Base-by-base conservation (phyloP, 495 filamentous ascomycete genomes). In the Parathielavia hyrcaniae region DNA sequence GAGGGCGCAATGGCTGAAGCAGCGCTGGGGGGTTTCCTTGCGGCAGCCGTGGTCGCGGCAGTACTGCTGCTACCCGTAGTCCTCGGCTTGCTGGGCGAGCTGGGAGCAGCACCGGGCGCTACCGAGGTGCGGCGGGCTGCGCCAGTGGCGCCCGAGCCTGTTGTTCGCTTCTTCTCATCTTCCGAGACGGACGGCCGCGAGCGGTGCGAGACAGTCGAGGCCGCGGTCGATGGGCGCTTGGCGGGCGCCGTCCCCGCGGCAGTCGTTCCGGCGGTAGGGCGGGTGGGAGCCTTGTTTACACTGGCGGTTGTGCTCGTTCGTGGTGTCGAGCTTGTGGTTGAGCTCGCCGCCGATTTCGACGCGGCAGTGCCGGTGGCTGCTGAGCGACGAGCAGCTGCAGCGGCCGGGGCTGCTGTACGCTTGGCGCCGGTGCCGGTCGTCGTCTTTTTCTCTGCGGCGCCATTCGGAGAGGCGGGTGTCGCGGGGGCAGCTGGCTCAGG, bases 181-280 rank as follows among this genome's bases (percentile, higher is more conserved):
- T 79, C 77, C 23, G 76, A 74, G 16, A 73, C 62, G 23, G 76
- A 78, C 4, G 76, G 70, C 16, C 72, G 73, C 0, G 74, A 67
- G 40, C 71, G 70, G 54, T 78, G 77, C 23, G 64, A 64, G 23
- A 57, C 45, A 16, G 65, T 61, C 11, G 72, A 62, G n/a, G 71
- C 50, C 17, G 71, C 64, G 13, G 64, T 66, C 14, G 67, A 50
- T n/a, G 74, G 70, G 46, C 72, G 73, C 64, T 68, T 76, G 14
- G 69, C 54, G 7, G 68, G 59, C 11, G 67, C 59, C 4, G 69
- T 53, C 7, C 64, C 52, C 7, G 70, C 65, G 1, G 60, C 53
- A n/a, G 72, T 53, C 19, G 71, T 68, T 4, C 75, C 65, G 1
- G 60, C 53, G 17, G 72, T 53, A 22, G 71, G 69, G 4, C 75